Conservation (phyloP, 1,139 yeast genomes). For the Yamadazyma siamensis region DNA sequence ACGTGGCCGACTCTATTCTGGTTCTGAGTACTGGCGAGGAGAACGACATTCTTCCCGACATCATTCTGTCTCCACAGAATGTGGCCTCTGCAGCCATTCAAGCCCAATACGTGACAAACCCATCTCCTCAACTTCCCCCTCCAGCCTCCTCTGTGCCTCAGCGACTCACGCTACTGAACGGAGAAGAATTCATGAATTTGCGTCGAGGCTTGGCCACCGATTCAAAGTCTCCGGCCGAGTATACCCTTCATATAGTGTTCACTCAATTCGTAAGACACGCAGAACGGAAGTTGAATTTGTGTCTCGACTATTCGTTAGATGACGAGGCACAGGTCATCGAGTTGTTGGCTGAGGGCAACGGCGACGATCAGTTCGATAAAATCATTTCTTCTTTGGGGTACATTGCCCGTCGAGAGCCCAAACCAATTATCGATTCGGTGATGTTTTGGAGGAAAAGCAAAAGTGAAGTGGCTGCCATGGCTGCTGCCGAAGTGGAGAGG, state of each 20-base stretch:
- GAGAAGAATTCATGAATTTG: constrained; percentile 31
- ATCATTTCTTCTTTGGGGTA: constrained; percentile 84
- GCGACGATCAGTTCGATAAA: constrained; percentile 81
- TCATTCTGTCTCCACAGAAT: constrained; percentile 8
- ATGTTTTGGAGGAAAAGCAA: constrained; percentile 97
- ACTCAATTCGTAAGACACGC: constrained; percentile 95
- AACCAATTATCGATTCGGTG: constrained; percentile 94
- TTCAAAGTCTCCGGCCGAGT: constrained; percentile 82
- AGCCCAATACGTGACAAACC: constrained; percentile 19
- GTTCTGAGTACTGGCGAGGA: constrained; percentile 3
- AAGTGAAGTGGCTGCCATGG: constrained; percentile 78
- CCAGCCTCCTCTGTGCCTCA: constrained; percentile 25
- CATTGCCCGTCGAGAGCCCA: constrained; percentile 85
- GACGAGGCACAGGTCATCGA: constrained; percentile 81
- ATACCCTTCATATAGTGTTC: constrained; percentile 88
- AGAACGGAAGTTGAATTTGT: constrained; percentile 75
- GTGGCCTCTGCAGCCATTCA: too few relatives aligned
- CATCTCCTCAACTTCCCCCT: constrained; percentile 37
- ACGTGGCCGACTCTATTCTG: constrained; percentile 1
- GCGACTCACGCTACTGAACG: constrained; percentile 25
- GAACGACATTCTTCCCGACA: constrained; percentile 7
- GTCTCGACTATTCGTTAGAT: constrained; percentile 64
- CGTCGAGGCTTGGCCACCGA: constrained; percentile 57
- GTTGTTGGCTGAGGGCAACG: constrained; percentile 74
- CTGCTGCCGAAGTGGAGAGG: constrained; percentile 59